These are phyloP conservation scores for Excoecaria cochinchinensis DNA, from an alignment of 345 rosid species.

Conservation along the genomic window DNA sequence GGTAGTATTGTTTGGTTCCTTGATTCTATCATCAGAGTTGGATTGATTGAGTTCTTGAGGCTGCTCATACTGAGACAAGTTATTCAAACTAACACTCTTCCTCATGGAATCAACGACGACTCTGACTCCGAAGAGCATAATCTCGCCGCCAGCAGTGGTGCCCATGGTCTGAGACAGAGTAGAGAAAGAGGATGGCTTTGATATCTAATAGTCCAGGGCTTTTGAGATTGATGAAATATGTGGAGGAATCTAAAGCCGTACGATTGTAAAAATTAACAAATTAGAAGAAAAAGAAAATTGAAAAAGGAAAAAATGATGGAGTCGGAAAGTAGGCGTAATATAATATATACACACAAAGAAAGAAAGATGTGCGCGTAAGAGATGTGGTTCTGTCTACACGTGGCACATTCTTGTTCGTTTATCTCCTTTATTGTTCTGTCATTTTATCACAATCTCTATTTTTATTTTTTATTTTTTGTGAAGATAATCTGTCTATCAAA, in stretches of 20 bases:
- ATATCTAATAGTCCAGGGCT: background rate
- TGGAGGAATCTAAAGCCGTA: conserved; percentile 23
- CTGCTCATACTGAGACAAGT: conserved; percentile 72
- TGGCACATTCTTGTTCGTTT: conserved; percentile 10
- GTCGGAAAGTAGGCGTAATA: conserved; percentile 7
- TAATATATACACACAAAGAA: background rate
- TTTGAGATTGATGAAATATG: background rate
- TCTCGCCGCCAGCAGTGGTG: conserved; percentile 44
- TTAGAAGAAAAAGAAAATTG: background rate
- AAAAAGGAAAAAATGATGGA: conserved; percentile 16
- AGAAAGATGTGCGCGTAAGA: background rate
- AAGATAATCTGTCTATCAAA: background rate
- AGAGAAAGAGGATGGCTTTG: background rate
- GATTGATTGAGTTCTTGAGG: conserved; percentile 27
- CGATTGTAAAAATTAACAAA: conserved; percentile 8
- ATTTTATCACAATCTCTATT: background rate
- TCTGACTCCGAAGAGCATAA: conserved; percentile 88
- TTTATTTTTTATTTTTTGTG: background rate
- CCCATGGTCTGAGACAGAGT: conserved; percentile 29
- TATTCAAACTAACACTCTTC: conserved; percentile 84
- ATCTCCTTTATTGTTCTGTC: background rate
- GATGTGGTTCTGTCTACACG: background rate
- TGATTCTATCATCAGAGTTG: background rate
- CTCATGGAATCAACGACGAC: conserved; percentile 93
- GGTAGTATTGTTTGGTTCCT: conserved; percentile 3